phyloP scores from a whole-genome alignment of 164 flowering plant species.

The Paratinospora sagittata region DNA sequence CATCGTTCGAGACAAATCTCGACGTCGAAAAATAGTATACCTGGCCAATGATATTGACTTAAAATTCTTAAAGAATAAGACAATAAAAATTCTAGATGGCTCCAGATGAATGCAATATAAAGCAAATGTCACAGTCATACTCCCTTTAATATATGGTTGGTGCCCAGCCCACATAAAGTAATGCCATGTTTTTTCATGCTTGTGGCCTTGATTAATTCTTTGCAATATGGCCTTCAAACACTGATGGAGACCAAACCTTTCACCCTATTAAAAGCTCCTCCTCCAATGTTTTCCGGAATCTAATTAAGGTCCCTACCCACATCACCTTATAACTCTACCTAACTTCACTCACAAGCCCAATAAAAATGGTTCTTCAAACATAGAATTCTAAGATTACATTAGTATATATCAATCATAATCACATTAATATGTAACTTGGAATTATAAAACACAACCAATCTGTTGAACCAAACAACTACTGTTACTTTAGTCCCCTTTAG shows the following conservation, averaged over 20 bases:
- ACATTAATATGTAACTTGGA: background rate
- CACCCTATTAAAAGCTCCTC: background rate
- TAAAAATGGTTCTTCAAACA: too few relatives aligned
- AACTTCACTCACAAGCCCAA: too few relatives aligned
- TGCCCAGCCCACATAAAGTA: background rate
- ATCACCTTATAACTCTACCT: background rate
- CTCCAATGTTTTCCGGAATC: background rate
- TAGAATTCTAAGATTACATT: too few relatives aligned
- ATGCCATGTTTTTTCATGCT: background rate
- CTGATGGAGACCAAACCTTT: background rate
- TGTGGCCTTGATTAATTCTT: background rate
- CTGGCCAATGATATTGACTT: background rate
- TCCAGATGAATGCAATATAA: background rate
- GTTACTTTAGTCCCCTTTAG: background rate
- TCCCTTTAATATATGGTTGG: background rate
- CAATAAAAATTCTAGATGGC: background rate
- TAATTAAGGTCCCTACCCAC: conserved; percentile 1
- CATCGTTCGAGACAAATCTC: background rate
- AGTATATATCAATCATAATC: background rate
- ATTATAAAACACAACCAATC: background rate
- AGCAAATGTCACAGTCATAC: background rate
- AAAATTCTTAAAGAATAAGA: background rate
- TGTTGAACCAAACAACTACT: background rate
- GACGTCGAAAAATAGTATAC: background rate
- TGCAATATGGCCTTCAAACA: background rate